phyloP scores from a whole-genome alignment of 768 basidiomycete species.

The Xerocomellus amylosporus region DNA sequence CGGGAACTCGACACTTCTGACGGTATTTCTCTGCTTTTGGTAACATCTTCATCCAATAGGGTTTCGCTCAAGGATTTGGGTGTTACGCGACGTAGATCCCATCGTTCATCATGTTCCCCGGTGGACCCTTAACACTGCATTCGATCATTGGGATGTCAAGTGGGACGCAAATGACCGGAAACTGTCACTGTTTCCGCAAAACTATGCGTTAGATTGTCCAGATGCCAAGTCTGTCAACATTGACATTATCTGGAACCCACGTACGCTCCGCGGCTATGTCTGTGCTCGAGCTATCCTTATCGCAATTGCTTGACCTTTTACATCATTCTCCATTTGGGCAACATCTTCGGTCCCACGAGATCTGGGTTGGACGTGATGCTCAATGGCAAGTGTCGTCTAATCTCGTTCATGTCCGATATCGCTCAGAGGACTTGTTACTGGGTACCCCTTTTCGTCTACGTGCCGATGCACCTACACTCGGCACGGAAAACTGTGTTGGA shows the following conservation, averaged over 20 bases:
- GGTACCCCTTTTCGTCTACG: background rate
- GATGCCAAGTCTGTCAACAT: background rate
- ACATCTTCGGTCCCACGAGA: background rate
- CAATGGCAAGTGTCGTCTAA: background rate
- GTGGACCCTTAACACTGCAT: background rate
- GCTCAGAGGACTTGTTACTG: background rate
- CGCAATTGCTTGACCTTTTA: background rate
- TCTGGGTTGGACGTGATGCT: background rate
- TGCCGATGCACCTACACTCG: background rate
- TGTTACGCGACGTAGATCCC: background rate
- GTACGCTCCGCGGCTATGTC: background rate
- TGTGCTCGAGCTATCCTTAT: background rate
- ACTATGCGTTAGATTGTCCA: background rate
- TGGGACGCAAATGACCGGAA: background rate
- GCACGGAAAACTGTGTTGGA: background rate
- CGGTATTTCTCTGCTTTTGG: too few species aligned
- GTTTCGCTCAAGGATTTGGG: background rate
- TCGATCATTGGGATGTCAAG: background rate
- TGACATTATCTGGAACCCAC: background rate
- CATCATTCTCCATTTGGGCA: slow-evolving; percentile 6
- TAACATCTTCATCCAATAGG: background rate
- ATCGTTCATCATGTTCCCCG: background rate
- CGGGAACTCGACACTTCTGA: background rate
- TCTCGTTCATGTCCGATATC: background rate
- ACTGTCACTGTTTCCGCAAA: background rate